These are phyloP conservation scores for Alnus rubra DNA, from an alignment of 306 rosid species.

Conservation along the genomic window DNA sequence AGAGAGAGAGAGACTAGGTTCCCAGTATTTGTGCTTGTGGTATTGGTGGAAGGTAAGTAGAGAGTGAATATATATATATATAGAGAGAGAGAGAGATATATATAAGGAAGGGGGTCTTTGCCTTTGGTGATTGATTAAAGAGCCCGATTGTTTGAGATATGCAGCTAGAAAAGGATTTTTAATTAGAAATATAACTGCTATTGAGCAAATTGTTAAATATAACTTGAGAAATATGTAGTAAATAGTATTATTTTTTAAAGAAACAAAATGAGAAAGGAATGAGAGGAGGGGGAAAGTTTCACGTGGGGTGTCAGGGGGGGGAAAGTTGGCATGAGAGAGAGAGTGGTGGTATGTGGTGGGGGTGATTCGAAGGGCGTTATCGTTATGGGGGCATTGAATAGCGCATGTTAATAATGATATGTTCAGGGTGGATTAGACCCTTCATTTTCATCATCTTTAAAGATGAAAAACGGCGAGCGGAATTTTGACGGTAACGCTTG, in stretches of 20 bases:
- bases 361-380: slow-evolving; percentile 6
- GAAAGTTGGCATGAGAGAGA: background rate
- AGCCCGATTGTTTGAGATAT: too few relatives aligned
- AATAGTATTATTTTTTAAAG: too few relatives aligned
- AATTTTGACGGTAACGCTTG: background rate
- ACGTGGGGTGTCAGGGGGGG: background rate
- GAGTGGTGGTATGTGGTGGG: slow-evolving; percentile 5
- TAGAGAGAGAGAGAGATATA: too few relatives aligned
- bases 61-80: too few relatives aligned
- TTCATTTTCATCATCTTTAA: background rate
- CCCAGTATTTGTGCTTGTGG: background rate
- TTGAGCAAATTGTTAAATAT: too few relatives aligned
- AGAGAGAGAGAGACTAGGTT: background rate
- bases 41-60: background rate
- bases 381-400: background rate
- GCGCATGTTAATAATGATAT: background rate
- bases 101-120: too few relatives aligned
- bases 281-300: slow-evolving; percentile 3
- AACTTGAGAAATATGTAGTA: too few relatives aligned
- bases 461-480: slow-evolving; percentile 2
- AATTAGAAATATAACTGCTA: too few relatives aligned
- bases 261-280: background rate
- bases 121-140: too few relatives aligned
- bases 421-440: background rate
- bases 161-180: too few relatives aligned